phyloP scores from a whole-genome alignment of 345 rosid genomes.

The Populus nigra region DNA sequence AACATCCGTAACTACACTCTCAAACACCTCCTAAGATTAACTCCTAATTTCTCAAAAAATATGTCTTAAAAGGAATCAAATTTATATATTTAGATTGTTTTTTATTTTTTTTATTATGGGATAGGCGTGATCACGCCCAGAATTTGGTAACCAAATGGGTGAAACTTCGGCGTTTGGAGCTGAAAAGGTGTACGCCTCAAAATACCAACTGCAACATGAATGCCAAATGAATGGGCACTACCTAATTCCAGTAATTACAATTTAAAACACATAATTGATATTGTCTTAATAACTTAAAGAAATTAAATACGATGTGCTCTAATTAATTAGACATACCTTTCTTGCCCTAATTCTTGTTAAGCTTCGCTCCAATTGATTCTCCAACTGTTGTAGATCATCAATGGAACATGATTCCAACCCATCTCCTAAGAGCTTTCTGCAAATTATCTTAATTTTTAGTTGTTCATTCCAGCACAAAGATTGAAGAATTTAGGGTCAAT shows the following conservation, averaged over 20 bases:
- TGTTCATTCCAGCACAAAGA: background rate
- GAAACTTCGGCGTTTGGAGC: background rate
- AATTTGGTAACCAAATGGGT: background rate
- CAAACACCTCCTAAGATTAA: fast-evolving
- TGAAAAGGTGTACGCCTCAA: background rate
- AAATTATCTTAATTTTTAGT: background rate
- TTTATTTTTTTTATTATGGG: too few relatives aligned
- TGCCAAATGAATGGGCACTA: background rate
- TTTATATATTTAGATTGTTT: too few relatives aligned
- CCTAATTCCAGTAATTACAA: background rate
- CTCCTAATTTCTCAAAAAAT: too few relatives aligned
- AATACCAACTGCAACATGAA: background rate
- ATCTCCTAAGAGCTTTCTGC: conserved; percentile 71
- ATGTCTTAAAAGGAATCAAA: too few relatives aligned
- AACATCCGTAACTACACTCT: fast-evolving
- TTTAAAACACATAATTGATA: background rate
- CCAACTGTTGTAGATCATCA: conserved; percentile 66
- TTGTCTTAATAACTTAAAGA: background rate
- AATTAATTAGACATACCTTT: conserved; percentile 48
- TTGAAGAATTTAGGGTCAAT: background rate
- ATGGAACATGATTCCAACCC: conserved; percentile 61
- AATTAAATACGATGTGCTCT: background rate
- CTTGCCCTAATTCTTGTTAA: conserved; percentile 67
- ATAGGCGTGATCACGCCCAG: too few relatives aligned
- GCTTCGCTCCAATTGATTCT: conserved; percentile 73